Evolutionary conservation across 2,329 filamentous ascomycete species (phyloP).

Genomic region (Hirsutella thompsonii): DNA sequence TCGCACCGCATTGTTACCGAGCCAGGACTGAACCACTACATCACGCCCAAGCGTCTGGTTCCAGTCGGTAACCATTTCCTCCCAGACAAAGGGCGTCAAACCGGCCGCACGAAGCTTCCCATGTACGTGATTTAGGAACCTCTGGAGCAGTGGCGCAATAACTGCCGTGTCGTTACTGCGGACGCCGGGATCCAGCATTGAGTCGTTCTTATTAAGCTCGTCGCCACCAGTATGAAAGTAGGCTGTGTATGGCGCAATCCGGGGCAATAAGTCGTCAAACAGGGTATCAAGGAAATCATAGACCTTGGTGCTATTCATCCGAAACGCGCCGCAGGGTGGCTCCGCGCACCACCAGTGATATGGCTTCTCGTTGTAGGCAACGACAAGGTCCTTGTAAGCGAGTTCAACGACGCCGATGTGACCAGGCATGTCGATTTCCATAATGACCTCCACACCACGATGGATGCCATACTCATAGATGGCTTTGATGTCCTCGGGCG

Average conservation of each 20-base stretch:
- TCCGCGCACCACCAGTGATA: slow-evolving; percentile 48
- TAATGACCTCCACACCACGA: slow-evolving; percentile 44
- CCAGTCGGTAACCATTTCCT: slow-evolving; percentile 73
- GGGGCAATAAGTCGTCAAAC: slow-evolving; percentile 64
- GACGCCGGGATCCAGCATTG: slow-evolving; percentile 58
- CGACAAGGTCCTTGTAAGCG: slow-evolving; percentile 40
- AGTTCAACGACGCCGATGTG: slow-evolving; percentile 41
- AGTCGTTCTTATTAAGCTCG: slow-evolving; percentile 62
- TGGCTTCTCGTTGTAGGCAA: slow-evolving; percentile 39
- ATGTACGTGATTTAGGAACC: slow-evolving; percentile 61
- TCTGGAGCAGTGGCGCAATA: slow-evolving; percentile 64
- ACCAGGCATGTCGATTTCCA: slow-evolving; percentile 51
- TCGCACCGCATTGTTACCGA: slow-evolving; percentile 48
- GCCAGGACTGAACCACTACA: slow-evolving; percentile 70
- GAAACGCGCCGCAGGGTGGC: slow-evolving; percentile 57
- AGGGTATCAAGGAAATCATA: slow-evolving; percentile 59
- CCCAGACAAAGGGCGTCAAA: slow-evolving; percentile 70
- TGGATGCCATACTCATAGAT: slow-evolving; percentile 61
- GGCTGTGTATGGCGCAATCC: slow-evolving; percentile 52
- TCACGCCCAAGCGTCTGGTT: slow-evolving; percentile 59
- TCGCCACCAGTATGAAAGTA: slow-evolving; percentile 85
- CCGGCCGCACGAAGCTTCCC: slow-evolving; percentile 48
- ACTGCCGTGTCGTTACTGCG: slow-evolving; percentile 50
- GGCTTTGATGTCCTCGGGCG: slow-evolving; percentile 44
- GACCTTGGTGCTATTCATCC: slow-evolving; percentile 61